Conservation (phyloP, 306 rosid genomes). For the Dryas alaskensis region DNA sequence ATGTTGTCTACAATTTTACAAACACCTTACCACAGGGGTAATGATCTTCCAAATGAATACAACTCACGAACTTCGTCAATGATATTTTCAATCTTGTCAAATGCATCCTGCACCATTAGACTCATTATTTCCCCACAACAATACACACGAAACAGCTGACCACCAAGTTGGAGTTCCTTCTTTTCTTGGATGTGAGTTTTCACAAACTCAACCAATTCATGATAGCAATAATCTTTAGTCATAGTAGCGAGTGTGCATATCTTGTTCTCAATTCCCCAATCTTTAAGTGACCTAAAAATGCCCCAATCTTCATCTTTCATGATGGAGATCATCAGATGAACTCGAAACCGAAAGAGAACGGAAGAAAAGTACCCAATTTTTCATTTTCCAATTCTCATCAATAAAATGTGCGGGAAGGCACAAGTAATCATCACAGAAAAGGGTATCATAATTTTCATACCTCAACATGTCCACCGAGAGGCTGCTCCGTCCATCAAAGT, state of each 20-base stretch:
- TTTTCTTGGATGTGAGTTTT: neutral
- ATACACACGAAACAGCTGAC: constrained; percentile 1
- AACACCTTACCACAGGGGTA: neutral
- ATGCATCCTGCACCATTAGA: constrained; percentile 12
- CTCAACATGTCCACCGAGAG: constrained; percentile 8
- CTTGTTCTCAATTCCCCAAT: constrained; percentile 12
- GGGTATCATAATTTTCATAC: neutral
- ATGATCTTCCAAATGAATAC: neutral
- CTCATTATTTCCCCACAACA: constrained; percentile 11
- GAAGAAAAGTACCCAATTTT: constrained; percentile 14
- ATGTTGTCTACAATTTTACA: constrained; percentile 10
- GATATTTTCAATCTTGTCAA: neutral
- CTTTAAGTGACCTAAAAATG: neutral
- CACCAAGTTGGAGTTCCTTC: neutral
- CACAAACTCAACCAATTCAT: neutral
- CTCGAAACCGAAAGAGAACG: neutral
- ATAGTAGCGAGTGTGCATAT: constrained; percentile 2
- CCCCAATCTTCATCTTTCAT: constrained; percentile 2
- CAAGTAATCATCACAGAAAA: neutral
- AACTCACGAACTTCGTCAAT: neutral
- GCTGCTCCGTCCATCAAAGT: constrained; percentile 15
- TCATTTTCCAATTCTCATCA: constrained; percentile 12
- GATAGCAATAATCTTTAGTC: neutral
- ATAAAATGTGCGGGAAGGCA: constrained; percentile 17
- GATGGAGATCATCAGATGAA: neutral